These are phyloP conservation scores for Craterostigma plantagineum DNA, from an alignment of 257 asterid genomes.

Conservation along the genomic window DNA sequence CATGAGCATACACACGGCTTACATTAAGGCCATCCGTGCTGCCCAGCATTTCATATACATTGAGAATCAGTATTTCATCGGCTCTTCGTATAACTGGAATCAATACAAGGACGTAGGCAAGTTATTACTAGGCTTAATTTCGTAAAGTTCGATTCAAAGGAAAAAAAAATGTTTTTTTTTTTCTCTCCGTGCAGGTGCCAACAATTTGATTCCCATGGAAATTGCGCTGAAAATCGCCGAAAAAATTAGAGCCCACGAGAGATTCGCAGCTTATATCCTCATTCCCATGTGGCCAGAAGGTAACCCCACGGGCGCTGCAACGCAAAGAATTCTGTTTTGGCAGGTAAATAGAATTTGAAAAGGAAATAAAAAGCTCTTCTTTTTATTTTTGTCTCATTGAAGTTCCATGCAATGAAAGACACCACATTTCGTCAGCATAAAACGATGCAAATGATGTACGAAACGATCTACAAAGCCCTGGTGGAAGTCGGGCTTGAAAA, in stretches of 20 bases:
- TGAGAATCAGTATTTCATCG: conserved; percentile 95
- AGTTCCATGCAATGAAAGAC: too few relatives aligned
- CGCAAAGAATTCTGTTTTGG: conserved; percentile 91
- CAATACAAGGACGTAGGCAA: conserved; percentile 69
- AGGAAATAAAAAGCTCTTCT: background rate
- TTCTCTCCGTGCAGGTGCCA: conserved; percentile 44
- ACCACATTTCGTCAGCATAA: conserved; percentile 43
- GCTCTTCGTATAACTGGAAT: conserved; percentile 87
- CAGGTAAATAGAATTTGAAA: conserved; percentile 26
- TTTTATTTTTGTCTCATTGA: background rate
- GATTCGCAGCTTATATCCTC: conserved; percentile 82
- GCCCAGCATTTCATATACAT: conserved; percentile 92
- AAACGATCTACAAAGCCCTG: conserved; percentile 79
- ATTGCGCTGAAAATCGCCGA: conserved; percentile 77
- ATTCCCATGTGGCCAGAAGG: conserved; percentile 99
- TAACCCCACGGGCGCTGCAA: conserved; percentile 89
- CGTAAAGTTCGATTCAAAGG: too few relatives aligned
- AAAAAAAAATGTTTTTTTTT: background rate
- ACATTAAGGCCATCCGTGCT: conserved; percentile 80
- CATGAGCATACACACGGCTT: conserved; percentile 96
- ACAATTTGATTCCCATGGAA: conserved; percentile 93
- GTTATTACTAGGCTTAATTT: conserved; percentile 4
- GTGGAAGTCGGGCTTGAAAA: conserved; percentile 92
- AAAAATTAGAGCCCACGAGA: conserved; percentile 71
- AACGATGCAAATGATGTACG: conserved; percentile 99